These are phyloP conservation scores for Phialemoniopsis sp. DNA, from an alignment of 2,329 filamentous ascomycete genomes.

Conservation along the genomic window DNA sequence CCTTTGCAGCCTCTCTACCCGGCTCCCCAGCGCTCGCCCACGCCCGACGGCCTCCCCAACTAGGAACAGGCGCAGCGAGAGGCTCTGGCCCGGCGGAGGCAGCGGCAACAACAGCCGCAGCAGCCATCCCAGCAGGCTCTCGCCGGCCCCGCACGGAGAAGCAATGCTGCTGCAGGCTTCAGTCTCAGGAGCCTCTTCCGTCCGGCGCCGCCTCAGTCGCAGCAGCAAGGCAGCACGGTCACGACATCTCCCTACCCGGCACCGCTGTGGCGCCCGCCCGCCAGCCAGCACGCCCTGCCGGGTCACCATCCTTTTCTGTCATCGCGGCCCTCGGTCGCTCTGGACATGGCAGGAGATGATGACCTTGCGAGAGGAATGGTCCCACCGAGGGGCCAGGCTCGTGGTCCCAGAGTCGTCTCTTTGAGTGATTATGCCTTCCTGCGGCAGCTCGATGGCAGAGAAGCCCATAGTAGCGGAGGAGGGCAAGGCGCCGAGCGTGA, in stretches of 20 bases:
- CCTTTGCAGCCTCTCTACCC: conserved; percentile 8
- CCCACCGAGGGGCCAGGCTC: no score
- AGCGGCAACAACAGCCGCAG: no score
- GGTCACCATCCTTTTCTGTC: conserved; percentile 7
- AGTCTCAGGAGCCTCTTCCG: no score
- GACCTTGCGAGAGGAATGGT: no score
- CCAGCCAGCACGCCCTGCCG: conserved; percentile 10
- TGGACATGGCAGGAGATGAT: no score
- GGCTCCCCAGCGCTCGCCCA: conserved; percentile 8
- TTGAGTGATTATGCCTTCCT: conserved; percentile 11
- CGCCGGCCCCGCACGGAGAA: no score
- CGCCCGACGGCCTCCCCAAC: conserved; percentile 11
- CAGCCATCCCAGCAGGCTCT: no score
- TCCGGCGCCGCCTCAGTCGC: neutral
- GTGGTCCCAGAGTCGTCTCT: conserved; percentile 5
- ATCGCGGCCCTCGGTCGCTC: neutral
- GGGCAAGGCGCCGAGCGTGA: no score
- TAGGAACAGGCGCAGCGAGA: conserved; percentile 8
- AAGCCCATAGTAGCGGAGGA: neutral
- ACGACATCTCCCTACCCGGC: neutral
- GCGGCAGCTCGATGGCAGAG: neutral
- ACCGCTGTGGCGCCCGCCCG: conserved; percentile 10
- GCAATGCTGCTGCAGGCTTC: no score
- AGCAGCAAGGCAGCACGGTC: no score
- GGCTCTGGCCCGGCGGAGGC: conserved; percentile 1